Base-by-base conservation (phyloP, 2,329 filamentous ascomycete genomes). In the Venturia asperata region DNA sequence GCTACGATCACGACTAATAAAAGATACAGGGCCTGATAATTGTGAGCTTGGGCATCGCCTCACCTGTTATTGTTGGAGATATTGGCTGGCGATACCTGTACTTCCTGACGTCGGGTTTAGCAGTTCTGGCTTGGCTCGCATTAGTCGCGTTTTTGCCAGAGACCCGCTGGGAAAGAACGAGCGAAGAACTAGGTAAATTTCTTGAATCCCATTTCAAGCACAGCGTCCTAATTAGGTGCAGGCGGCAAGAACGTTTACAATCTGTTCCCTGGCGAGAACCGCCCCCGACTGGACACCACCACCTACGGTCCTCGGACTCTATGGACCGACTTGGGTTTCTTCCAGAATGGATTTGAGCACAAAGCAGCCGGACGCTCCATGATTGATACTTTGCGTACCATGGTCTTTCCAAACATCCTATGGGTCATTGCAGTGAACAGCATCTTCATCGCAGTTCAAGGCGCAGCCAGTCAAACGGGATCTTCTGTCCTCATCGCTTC, bases 371-470 rank as follows among this genome's bases (percentile, higher is more conserved):
- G 67, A 65, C 65, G 65, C 17, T 69, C 70, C 34, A 67, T 73
- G 60, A 64, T 72, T 64, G 71, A 73, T 67, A 73, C 71, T 15
- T 49, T 73, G 15, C 67, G 68, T 43, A 73, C 72, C 6, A 72
- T 72, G 62, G 68, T 72, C 64, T 73, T 72, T 49, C 72, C 72
- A 13, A 71, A 72, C 45, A 72, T 73, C 49, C 68, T 72, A 66
- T 73, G 72, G 70, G 70, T 72, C 66, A 71, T 71, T 11, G 69
- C 72, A 67, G 65, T 73, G 27, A 72, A 73, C 67, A 70, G 64
- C 45, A 52, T 60, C n/a, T 58, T 68, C 58, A 61, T 68, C 42
- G 58, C 67, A 39, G 47, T 68, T 42, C 64, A 67, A 39, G 61
- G 70, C 45, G 71, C 72, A 45, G 68, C 69, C 3, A 66, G 68